Evolutionary conservation across 257 asterid genomes (phyloP).

Genomic region (Penstemon eatonii): DNA sequence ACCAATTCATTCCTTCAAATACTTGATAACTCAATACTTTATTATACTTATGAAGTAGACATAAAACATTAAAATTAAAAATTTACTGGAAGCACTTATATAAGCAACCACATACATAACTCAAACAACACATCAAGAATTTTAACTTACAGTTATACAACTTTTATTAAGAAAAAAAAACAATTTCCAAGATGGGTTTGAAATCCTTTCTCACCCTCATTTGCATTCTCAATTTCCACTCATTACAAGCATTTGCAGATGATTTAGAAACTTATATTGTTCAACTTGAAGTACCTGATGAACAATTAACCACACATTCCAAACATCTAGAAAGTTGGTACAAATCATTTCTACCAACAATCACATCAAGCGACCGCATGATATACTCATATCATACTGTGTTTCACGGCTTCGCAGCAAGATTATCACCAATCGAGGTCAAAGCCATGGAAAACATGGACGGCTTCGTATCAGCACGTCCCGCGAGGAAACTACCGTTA

Average conservation of each 20-base stretch:
- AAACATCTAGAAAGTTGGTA: conserved; percentile 37
- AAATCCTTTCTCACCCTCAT: conserved; percentile 19
- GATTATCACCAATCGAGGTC: conserved; percentile 36
- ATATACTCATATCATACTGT: conserved; percentile 42
- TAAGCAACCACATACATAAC: too few species aligned
- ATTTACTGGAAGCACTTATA: too few species aligned
- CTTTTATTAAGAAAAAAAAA: too few species aligned
- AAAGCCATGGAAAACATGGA: conserved; percentile 34
- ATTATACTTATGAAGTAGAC: too few species aligned
- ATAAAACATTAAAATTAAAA: too few species aligned
- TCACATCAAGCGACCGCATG: conserved; percentile 16
- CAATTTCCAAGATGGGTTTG: conserved; percentile 21
- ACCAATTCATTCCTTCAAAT: too few species aligned
- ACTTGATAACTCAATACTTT: too few species aligned
- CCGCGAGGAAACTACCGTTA: conserved; percentile 28
- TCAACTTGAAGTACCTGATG: conserved; percentile 34
- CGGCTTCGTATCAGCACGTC: conserved; percentile 40
- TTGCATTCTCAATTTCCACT: conserved; percentile 16
- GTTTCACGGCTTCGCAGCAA: conserved; percentile 49
- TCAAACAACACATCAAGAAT: too few species aligned
- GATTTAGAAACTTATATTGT: conserved; percentile 43
- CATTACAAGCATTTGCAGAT: conserved; percentile 13
- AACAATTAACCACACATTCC: conserved; percentile 9
- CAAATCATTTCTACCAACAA: conserved; percentile 36
- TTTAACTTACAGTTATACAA: too few species aligned